Conservation (phyloP, 2,329 filamentous ascomycete species). For the Botrytis aclada region DNA sequence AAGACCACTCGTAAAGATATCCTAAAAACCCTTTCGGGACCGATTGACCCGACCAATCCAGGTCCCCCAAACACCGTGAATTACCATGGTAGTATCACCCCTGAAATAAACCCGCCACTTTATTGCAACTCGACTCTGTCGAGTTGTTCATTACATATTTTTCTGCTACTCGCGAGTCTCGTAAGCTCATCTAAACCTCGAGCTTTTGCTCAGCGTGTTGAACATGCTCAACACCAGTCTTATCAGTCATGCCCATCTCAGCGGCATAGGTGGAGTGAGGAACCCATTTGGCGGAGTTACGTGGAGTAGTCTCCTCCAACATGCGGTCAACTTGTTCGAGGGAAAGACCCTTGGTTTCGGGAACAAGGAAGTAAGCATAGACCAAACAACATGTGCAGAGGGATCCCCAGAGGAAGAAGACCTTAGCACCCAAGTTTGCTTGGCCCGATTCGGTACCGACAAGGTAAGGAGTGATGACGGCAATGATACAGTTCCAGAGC, state of each 20-base stretch:
- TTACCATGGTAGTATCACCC: neutral
- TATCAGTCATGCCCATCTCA: conserved; percentile 26
- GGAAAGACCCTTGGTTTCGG: conserved; percentile 71
- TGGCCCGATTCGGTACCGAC: conserved; percentile 55
- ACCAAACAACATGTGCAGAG: conserved; percentile 54
- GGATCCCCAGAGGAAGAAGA: conserved; percentile 59
- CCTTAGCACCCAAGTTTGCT: conserved; percentile 32
- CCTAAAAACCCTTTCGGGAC: neutral
- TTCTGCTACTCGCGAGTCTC: no score
- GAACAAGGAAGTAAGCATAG: conserved; percentile 59
- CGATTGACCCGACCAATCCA: conserved; percentile 1
- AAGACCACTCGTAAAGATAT: neutral
- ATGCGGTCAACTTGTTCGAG: conserved; percentile 72
- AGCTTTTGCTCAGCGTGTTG: neutral
- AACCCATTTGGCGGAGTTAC: conserved; percentile 37
- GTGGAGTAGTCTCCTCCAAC: conserved; percentile 48
- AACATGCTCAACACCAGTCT: conserved; percentile 5
- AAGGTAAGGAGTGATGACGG: conserved; percentile 73
- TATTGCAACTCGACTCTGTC: neutral
- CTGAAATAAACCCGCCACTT: neutral
- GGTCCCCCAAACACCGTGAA: conserved; percentile 5
- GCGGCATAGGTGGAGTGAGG: conserved; percentile 33
- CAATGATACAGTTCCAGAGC: conserved; percentile 76
- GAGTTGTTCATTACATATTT: neutral
- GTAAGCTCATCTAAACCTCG: neutral